Conservation (phyloP, 2,329 filamentous ascomycete species). For the Colletotrichum tanaceti region DNA sequence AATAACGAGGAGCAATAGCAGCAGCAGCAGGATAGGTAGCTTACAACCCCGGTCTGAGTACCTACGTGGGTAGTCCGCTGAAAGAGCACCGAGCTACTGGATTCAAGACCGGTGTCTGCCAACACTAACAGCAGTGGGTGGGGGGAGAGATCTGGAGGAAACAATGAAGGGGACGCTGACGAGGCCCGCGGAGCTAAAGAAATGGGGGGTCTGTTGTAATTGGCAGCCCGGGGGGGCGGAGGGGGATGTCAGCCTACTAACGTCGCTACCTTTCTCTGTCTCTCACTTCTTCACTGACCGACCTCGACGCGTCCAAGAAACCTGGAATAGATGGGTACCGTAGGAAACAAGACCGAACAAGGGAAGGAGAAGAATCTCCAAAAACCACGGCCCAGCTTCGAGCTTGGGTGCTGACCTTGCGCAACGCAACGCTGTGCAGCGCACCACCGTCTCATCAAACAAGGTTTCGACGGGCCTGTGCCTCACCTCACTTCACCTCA, state of each 20-base stretch:
- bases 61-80: not conserved
- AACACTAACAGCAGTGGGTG: not conserved
- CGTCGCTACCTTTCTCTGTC: not conserved
- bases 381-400: not conserved
- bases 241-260: not conserved
- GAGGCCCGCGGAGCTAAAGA: slow-evolving; percentile 21
- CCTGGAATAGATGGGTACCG: too few species aligned
- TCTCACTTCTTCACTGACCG: not conserved
- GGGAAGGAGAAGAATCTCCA: too few species aligned
- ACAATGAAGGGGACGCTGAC: slow-evolving; percentile 9
- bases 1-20: slow-evolving; percentile 1
- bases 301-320: too few species aligned
- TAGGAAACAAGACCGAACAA: too few species aligned
- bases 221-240: slow-evolving; percentile 4
- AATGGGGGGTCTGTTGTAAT: slow-evolving; percentile 18
- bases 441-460: slow-evolving; percentile 30
- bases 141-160: slow-evolving; percentile 12
- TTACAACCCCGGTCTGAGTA: not conserved
- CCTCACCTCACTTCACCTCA: not conserved
- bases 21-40: not conserved
- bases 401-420: slow-evolving; percentile 24
- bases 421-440: slow-evolving; percentile 9
- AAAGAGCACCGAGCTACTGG: slow-evolving; percentile 21
- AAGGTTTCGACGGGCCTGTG: slow-evolving; percentile 37
- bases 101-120: not conserved